These are phyloP conservation scores for Puccinia novopanici DNA, from an alignment of 1,284 basidiomycete species.

Conservation along the genomic window DNA sequence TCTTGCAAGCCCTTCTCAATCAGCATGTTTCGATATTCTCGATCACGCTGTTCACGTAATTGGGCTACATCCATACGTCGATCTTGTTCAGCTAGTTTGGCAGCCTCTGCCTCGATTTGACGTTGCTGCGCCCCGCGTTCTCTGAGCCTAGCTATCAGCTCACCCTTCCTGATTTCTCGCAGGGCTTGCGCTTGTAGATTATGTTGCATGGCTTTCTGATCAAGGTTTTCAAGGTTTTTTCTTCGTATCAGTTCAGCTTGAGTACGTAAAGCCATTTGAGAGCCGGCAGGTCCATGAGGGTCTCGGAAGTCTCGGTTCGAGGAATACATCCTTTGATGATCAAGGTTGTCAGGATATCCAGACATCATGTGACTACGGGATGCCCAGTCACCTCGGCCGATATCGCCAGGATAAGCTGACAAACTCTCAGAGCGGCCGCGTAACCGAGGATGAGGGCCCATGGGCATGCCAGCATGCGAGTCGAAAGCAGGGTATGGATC, in stretches of 20 bases:
- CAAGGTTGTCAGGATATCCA: conserved; percentile 12
- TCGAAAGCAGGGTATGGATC: conserved; percentile 14
- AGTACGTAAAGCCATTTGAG: conserved; percentile 31
- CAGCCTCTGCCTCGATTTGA: conserved; percentile 38
- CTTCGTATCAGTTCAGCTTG: conserved; percentile 45
- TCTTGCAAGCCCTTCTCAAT: conserved; percentile 49
- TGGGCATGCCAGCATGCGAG: background rate
- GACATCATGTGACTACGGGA: background rate
- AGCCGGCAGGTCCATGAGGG: background rate
- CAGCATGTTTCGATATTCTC: conserved; percentile 36
- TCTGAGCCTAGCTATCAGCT: conserved; percentile 25
- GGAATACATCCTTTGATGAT: background rate
- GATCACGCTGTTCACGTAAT: conserved; percentile 29
- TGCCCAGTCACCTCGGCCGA: conserved; percentile 24
- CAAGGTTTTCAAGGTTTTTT: conserved; percentile 33
- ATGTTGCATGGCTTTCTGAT: conserved; percentile 6
- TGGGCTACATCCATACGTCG: conserved; percentile 13
- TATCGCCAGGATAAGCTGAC: conserved; percentile 15
- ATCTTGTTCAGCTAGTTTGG: conserved; percentile 28
- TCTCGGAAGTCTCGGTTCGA: background rate
- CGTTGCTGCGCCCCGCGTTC: conserved; percentile 35
- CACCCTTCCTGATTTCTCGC: conserved; percentile 42
- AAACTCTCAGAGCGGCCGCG: conserved; percentile 36
- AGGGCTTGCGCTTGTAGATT: conserved; percentile 20
- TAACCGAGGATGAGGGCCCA: conserved; percentile 1